Evolutionary conservation across 2,329 filamentous ascomycete genomes (phyloP), one percentile per base, ranked within the genome.

Genomic region (Teratosphaeria viscida): DNA sequence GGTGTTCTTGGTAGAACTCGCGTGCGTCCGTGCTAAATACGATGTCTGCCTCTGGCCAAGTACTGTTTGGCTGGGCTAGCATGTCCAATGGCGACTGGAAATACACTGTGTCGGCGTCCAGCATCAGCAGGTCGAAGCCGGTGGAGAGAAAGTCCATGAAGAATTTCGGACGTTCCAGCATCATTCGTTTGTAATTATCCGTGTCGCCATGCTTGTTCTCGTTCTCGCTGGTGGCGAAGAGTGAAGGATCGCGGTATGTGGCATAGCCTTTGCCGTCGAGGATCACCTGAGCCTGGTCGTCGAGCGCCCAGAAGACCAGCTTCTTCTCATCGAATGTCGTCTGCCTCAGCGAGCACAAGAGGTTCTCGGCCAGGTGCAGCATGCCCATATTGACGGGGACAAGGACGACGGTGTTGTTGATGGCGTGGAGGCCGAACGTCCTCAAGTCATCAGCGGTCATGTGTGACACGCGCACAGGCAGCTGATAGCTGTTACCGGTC

Each of bases 301-400:
- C 63, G 52, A 65, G 43, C 26, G 63, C 62, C 63, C 63, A 65
- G 62, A 65, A 63, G 35, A 65, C 37, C 5, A 64, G 54, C 16
- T 55, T 58, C 12, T 56, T 61, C 5, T 39, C n/a, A 52, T 62
- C 37, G 55, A 62, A 61, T 26, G 37, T 27, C 12, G 59, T 61
- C 12, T 26, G 16, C 39, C 54, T 23, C 6, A 64, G 47, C 5
- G 62, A 64, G 55, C 62, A 64, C 14, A 64, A 56, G 11, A 64
- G 52, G 32, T 64, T 64, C 23, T 59, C 57, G 12, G 56, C 61
- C 59, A 57, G 62, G 49, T 60, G 56, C 4, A 64, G 47, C 61
- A 63, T 63, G 8, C 62, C 62, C 23, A 39, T 58, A 29, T 64
- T 64, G 6, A 61, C 47, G 8, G 62, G 61, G 5, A 64, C 59